Conservation (phyloP, 495 filamentous ascomycete genomes). For the Hypoxylon lenormandii region DNA sequence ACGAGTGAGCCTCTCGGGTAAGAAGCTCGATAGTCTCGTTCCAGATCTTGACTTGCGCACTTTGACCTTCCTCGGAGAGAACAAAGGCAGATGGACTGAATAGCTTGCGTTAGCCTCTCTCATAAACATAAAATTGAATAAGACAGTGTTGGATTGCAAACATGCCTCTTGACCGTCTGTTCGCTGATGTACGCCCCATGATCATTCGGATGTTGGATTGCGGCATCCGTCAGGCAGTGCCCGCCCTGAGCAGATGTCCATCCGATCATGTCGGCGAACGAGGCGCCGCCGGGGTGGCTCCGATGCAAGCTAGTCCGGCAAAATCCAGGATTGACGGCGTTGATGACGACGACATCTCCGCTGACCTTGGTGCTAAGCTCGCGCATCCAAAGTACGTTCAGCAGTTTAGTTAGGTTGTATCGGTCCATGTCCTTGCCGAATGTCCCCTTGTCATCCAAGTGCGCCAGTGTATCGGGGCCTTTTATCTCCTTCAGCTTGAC, state of each 20-base stretch:
- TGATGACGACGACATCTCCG: constrained; percentile 24
- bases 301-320: constrained; percentile 35
- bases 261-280: constrained; percentile 24
- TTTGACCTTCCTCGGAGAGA: constrained; percentile 13
- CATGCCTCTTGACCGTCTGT: constrained; percentile 18
- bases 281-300: constrained; percentile 16
- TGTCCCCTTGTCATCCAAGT: too few relatives aligned
- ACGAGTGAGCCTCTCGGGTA: too few relatives aligned
- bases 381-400: constrained; percentile 42
- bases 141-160: constrained; percentile 15
- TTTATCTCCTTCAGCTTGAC: too few relatives aligned
- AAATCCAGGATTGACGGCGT: constrained; percentile 40
- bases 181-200: constrained; percentile 42
- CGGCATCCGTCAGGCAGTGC: constrained; percentile 35
- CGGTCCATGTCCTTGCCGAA: constrained; percentile 28
- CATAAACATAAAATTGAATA: too few relatives aligned
- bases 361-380: constrained; percentile 17
- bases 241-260: constrained; percentile 35
- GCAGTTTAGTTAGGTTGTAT: constrained; percentile 32
- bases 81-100: background rate
- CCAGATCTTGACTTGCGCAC: constrained; percentile 17
- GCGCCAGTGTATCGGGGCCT: too few relatives aligned
- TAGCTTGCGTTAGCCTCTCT: too few relatives aligned
- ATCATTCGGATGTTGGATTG: constrained; percentile 18
- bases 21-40: constrained; percentile 14